A percentile compares a stretch with the other conserved stretches of the same genome.
These are phyloP conservation scores for Aureobasidium namibiae DNA, from an alignment of 2,329 filamentous ascomycete species.

Conservation along the genomic window DNA sequence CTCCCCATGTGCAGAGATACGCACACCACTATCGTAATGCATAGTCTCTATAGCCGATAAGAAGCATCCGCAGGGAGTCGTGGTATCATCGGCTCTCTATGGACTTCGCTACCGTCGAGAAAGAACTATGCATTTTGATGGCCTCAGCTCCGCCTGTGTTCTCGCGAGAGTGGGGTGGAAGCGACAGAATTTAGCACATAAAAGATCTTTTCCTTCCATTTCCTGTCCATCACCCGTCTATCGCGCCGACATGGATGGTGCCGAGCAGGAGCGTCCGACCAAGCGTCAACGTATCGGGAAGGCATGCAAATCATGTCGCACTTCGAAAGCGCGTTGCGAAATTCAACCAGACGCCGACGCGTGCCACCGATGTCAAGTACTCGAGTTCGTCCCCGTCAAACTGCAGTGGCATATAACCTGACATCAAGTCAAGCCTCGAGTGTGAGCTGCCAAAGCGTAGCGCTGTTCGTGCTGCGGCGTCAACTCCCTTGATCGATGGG, in stretches of 20 bases:
- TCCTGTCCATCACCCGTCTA: too few relatives aligned
- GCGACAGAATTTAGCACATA: too few relatives aligned
- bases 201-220: too few relatives aligned
- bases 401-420: not conserved
- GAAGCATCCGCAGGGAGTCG: too few relatives aligned
- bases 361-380: slow-evolving; percentile 7
- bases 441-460: not conserved
- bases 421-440: not conserved
- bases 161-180: too few relatives aligned
- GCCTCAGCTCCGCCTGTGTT: too few relatives aligned
- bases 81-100: too few relatives aligned
- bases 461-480: not conserved
- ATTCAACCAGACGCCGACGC: not conserved
- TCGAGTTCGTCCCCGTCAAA: not conserved
- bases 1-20: too few relatives aligned
- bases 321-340: slow-evolving; percentile 9
- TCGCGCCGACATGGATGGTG: not conserved
- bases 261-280: not conserved
- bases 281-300: slow-evolving; percentile 3
- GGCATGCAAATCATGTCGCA: slow-evolving; percentile 10
- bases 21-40: too few relatives aligned
- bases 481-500: not conserved
- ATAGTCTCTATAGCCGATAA: too few relatives aligned
- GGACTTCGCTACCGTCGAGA: too few relatives aligned
- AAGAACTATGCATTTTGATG: too few relatives aligned